phyloP scores from a whole-genome alignment of 495 filamentous ascomycete species.

The Penicillium antarcticum region DNA sequence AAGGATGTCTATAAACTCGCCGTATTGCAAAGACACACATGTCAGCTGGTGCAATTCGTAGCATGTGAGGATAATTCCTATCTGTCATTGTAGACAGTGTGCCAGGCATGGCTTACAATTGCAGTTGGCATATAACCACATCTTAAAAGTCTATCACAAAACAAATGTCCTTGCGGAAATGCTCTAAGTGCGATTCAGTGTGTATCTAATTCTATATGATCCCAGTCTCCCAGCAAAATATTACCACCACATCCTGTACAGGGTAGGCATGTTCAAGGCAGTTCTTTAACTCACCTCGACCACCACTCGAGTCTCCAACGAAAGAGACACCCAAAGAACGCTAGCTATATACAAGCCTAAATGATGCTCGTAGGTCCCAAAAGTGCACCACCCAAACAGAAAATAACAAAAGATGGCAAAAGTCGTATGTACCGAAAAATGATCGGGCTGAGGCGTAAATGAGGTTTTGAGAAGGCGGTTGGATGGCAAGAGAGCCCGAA shows the following conservation, averaged over 20 bases:
- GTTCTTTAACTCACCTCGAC: neutral
- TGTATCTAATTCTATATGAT: conserved; percentile 26
- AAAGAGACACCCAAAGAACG: conserved; percentile 17
- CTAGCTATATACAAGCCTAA: conserved; percentile 26
- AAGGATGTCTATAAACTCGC: conserved; percentile 35
- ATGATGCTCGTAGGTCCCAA: conserved; percentile 15
- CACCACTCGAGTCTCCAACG: neutral
- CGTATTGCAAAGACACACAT: conserved; percentile 21
- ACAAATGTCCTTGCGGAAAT: conserved; percentile 15
- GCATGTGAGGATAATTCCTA: neutral
- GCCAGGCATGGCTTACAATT: neutral
- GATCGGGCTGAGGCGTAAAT: conserved; percentile 50
- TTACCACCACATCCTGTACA: conserved; percentile 13
- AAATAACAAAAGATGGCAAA: conserved; percentile 7
- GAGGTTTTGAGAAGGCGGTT: conserved; percentile 28
- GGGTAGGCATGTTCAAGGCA: neutral
- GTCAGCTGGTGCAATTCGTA: neutral
- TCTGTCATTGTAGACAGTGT: neutral
- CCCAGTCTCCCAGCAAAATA: conserved; percentile 8
- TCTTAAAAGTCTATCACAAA: neutral
- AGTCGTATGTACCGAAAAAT: conserved; percentile 15
- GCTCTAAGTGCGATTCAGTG: conserved; percentile 17
- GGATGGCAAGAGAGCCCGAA: conserved; percentile 11
- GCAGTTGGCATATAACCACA: neutral
- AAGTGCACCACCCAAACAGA: conserved; percentile 16